phyloP scores from a whole-genome alignment of 805 yeast genomes.

The Ogataea philodendri region DNA sequence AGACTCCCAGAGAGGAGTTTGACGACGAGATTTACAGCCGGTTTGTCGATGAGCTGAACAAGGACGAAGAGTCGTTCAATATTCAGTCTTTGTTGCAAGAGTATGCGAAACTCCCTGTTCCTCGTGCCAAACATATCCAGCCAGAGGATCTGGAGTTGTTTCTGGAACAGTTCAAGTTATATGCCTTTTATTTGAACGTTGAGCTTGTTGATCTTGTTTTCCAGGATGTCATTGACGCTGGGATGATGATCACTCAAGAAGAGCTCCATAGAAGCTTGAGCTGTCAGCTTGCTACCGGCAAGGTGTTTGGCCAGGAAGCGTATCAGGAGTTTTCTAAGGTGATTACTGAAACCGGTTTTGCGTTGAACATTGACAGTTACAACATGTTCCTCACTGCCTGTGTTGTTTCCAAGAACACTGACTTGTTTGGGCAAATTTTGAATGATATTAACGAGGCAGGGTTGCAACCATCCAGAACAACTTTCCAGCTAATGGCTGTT shows the following conservation, averaged over 20 bases:
- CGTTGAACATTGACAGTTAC: slow-evolving; percentile 17
- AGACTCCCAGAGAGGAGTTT: slow-evolving; percentile 8
- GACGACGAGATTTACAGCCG: slow-evolving; percentile 14
- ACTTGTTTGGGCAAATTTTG: slow-evolving; percentile 19
- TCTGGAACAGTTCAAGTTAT: slow-evolving; percentile 14
- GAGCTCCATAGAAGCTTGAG: slow-evolving; percentile 20
- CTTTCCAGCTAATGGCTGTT: slow-evolving; percentile 18
- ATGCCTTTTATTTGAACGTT: slow-evolving; percentile 14
- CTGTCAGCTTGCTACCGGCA: slow-evolving; percentile 9
- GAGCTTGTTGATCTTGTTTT: slow-evolving; percentile 15
- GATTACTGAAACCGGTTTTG: slow-evolving; percentile 15
- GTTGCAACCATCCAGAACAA: slow-evolving; percentile 20
- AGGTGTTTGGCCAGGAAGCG: slow-evolving; percentile 11
- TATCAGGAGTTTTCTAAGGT: slow-evolving; percentile 14
- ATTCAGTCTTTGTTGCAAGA: slow-evolving; percentile 11
- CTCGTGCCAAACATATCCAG: slow-evolving; percentile 20
- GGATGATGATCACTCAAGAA: slow-evolving; percentile 21
- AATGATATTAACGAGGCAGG: slow-evolving; percentile 16
- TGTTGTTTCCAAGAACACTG: slow-evolving; percentile 16
- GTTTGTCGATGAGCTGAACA: slow-evolving; percentile 12
- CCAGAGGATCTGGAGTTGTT: slow-evolving; percentile 24
- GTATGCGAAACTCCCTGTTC: slow-evolving; percentile 22
- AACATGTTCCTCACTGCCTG: slow-evolving; percentile 19
- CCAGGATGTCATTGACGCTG: slow-evolving; percentile 21
- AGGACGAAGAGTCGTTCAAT: slow-evolving; percentile 5